Conservation (phyloP, 805 yeast species). For the Metschnikowia colocasiae region DNA sequence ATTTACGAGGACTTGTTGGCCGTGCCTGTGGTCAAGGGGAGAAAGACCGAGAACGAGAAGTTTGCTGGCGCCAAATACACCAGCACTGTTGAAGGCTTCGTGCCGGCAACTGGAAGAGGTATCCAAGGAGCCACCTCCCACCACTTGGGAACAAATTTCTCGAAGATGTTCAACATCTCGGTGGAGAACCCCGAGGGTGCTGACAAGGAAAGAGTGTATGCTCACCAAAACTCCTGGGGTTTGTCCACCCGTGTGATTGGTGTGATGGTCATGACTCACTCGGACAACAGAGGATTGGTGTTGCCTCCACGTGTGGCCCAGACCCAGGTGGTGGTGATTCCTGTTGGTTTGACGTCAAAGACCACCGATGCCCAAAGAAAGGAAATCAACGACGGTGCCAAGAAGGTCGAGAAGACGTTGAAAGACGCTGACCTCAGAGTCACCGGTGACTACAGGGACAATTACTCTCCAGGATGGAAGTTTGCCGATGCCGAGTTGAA, state of each 20-base stretch:
- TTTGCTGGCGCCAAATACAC: slow-evolving; percentile 98
- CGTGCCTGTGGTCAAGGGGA: slow-evolving; percentile 94
- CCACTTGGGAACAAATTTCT: slow-evolving; percentile 95
- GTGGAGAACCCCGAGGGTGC: slow-evolving; percentile 95
- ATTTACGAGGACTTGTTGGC: slow-evolving; percentile 91
- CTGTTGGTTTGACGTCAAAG: slow-evolving; percentile 91
- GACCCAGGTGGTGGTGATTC: slow-evolving; percentile 86
- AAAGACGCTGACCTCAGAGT: slow-evolving; percentile 64
- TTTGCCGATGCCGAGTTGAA: slow-evolving; percentile 95
- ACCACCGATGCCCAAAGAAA: slow-evolving; percentile 72
- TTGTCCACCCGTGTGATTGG: slow-evolving; percentile 97
- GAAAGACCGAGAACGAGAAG: slow-evolving; percentile 94
- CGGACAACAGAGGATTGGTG: slow-evolving; percentile 97
- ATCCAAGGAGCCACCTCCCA: slow-evolving; percentile 99
- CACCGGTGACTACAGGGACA: slow-evolving; percentile 83
- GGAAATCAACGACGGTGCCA: slow-evolving; percentile 66
- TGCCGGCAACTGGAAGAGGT: slow-evolving; percentile 99
- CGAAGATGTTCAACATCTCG: slow-evolving; percentile 93
- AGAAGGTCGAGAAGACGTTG: slow-evolving; percentile 62
- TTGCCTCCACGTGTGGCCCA: slow-evolving; percentile 97
- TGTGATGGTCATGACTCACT: slow-evolving; percentile 98
- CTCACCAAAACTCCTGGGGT: slow-evolving; percentile 99
- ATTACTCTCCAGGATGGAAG: slow-evolving; percentile 98
- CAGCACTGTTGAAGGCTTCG: slow-evolving; percentile 93
- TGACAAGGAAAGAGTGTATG: slow-evolving; percentile 80